Conservation (phyloP, 768 basidiomycete genomes). For the Podaxis sp. region DNA sequence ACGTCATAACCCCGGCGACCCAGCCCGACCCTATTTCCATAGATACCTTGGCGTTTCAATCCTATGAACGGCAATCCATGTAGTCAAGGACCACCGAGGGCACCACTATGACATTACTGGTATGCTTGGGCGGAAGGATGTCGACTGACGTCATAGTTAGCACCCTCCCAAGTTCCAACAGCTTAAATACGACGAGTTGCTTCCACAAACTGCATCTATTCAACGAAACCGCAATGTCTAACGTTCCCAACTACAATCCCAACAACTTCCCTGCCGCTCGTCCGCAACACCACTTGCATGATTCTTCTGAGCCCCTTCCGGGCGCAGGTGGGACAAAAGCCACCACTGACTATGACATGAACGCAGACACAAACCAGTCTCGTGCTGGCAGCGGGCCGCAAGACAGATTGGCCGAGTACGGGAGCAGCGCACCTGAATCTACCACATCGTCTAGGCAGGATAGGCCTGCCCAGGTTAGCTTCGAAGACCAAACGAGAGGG, state of each 20-base stretch:
- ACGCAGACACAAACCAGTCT: not conserved
- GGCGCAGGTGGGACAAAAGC: slow-evolving; percentile 31
- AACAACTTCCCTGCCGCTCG: slow-evolving; percentile 16
- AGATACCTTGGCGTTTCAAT: too few relatives aligned
- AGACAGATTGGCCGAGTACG: not conserved
- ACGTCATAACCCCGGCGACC: too few relatives aligned
- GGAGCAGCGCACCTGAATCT: not conserved
- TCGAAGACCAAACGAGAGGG: not conserved
- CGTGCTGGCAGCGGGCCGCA: not conserved
- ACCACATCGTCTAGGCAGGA: not conserved
- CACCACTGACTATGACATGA: slow-evolving; percentile 33
- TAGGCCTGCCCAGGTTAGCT: not conserved
- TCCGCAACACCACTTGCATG: slow-evolving; percentile 46
- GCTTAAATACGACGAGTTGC: not conserved
- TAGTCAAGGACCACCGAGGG: not conserved
- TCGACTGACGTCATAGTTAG: not conserved
- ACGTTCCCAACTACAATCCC: slow-evolving; percentile 11
- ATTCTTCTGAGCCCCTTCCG: slow-evolving; percentile 48
- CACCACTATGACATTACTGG: slow-evolving; percentile 1
- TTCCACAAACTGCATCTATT: not conserved
- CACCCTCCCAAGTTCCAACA: not conserved
- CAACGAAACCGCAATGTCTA: not conserved
- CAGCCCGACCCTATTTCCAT: too few relatives aligned
- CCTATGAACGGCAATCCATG: too few relatives aligned
- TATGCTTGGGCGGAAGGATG: not conserved